Conservation (phyloP, 2,329 filamentous ascomycete species). For the Ophiostoma himal-ulmi region DNA sequence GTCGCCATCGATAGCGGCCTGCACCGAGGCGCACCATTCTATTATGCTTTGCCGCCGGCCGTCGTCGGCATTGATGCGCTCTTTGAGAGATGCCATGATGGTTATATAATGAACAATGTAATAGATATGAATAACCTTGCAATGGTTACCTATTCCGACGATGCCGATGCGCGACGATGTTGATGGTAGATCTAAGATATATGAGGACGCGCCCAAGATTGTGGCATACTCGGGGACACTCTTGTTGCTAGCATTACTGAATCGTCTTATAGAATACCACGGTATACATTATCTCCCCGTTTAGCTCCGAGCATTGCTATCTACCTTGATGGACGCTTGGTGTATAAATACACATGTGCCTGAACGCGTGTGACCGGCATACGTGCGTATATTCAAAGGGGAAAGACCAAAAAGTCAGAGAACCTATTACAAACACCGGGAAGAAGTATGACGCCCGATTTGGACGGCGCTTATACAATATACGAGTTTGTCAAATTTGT, state of each 20-base stretch:
- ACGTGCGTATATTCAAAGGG: not conserved
- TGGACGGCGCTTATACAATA: not conserved
- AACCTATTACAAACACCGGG: too few relatives aligned
- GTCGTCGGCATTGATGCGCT: not conserved
- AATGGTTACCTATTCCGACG: not conserved
- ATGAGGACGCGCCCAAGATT: too few relatives aligned
- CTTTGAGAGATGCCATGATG: not conserved
- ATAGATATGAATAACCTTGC: not conserved
- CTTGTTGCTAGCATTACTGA: not conserved
- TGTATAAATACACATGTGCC: not conserved
- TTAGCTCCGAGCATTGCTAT: not conserved
- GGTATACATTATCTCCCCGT: too few relatives aligned
- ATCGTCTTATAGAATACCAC: not conserved
- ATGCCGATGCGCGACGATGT: not conserved
- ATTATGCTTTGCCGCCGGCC: constrained; percentile 7
- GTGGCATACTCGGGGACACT: not conserved
- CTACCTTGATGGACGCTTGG: not conserved
- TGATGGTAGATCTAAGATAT: too few relatives aligned
- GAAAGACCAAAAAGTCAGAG: not conserved
- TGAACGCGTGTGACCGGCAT: not conserved
- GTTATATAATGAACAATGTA: not conserved
- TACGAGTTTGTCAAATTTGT: constrained; percentile 20
- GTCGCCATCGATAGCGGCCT: constrained; percentile 3
- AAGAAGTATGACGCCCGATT: not conserved
- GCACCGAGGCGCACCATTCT: constrained; percentile 16